These are phyloP conservation scores for Chalciporus pseudorubinellus DNA, from an alignment of 768 basidiomycete species.

Conservation along the genomic window DNA sequence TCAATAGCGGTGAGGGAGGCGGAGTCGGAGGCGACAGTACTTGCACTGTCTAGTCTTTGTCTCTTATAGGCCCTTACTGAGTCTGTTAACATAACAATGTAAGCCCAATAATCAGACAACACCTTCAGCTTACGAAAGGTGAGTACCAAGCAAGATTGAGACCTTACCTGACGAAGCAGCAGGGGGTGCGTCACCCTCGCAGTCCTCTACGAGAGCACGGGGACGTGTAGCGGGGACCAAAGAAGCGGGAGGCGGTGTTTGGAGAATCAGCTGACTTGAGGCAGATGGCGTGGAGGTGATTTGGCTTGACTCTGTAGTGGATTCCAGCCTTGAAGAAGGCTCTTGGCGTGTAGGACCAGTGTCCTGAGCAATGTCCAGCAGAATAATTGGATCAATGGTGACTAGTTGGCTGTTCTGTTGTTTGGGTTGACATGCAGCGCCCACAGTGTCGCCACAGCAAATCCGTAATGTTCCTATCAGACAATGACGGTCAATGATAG, in stretches of 20 bases:
- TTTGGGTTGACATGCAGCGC: slow-evolving; percentile 27
- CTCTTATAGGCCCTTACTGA: slow-evolving; percentile 62
- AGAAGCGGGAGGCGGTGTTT: slow-evolving; percentile 33
- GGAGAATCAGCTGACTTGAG: slow-evolving; percentile 26
- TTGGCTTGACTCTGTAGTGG: slow-evolving; percentile 32
- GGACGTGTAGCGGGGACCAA: slow-evolving; percentile 66
- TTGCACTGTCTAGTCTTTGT: slow-evolving; percentile 55
- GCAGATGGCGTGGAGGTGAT: slow-evolving; percentile 27
- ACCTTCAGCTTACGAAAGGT: slow-evolving; percentile 3
- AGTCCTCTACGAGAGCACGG: slow-evolving; percentile 60
- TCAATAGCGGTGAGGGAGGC: slow-evolving; percentile 23
- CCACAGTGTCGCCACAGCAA: slow-evolving; percentile 20
- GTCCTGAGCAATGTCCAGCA: slow-evolving; percentile 57
- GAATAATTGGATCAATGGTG: slow-evolving; percentile 70
- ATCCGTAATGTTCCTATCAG: slow-evolving; percentile 18
- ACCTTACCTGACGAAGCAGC: slow-evolving; percentile 25
- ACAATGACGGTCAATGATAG: slow-evolving; percentile 20
- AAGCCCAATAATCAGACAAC: background rate
- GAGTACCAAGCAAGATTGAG: background rate
- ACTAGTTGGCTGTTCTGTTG: slow-evolving; percentile 26
- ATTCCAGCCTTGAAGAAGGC: slow-evolving; percentile 48
- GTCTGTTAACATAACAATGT: slow-evolving; percentile 34
- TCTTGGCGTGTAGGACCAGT: slow-evolving; percentile 41
- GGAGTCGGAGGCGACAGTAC: slow-evolving; percentile 35
- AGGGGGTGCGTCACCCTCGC: slow-evolving; percentile 32